Conservation (phyloP, 192 early-diverging fungal species). For the Coemansia sp. region DNA sequence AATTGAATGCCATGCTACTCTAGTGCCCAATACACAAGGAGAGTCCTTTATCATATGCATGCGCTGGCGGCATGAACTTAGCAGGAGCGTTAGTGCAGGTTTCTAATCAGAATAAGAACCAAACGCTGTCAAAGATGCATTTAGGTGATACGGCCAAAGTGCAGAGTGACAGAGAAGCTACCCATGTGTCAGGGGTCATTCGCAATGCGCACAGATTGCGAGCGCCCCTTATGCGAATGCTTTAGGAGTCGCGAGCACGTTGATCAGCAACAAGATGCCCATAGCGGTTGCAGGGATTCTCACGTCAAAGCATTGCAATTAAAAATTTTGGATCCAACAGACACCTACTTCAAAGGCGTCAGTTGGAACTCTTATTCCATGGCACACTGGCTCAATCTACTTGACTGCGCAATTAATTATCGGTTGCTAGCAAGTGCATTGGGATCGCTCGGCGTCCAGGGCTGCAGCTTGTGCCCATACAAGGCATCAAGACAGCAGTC, state of each 20-base stretch:
- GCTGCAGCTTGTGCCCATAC: neutral
- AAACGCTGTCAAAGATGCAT: neutral
- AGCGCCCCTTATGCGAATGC: neutral
- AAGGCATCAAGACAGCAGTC: neutral
- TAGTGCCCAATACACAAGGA: neutral
- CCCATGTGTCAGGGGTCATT: neutral
- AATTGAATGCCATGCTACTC: neutral
- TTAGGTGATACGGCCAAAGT: neutral
- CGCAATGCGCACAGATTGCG: neutral
- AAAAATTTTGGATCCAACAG: neutral
- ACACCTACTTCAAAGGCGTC: neutral
- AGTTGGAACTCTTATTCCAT: neutral
- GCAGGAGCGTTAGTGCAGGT: too few relatives aligned
- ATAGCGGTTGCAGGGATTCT: neutral
- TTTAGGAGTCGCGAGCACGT: neutral
- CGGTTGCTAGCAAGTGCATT: too few relatives aligned
- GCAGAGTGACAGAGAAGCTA: neutral
- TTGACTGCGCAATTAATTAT: too few relatives aligned
- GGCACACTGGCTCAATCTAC: neutral
- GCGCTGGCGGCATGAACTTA: neutral
- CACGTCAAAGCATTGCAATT: neutral
- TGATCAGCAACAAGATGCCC: neutral
- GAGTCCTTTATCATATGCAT: neutral
- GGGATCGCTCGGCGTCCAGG: neutral
- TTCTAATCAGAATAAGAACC: too few relatives aligned